Evolutionary conservation across 2,329 filamentous ascomycete species (phyloP).

Genomic region (Hirsutella rhossiliensis): DNA sequence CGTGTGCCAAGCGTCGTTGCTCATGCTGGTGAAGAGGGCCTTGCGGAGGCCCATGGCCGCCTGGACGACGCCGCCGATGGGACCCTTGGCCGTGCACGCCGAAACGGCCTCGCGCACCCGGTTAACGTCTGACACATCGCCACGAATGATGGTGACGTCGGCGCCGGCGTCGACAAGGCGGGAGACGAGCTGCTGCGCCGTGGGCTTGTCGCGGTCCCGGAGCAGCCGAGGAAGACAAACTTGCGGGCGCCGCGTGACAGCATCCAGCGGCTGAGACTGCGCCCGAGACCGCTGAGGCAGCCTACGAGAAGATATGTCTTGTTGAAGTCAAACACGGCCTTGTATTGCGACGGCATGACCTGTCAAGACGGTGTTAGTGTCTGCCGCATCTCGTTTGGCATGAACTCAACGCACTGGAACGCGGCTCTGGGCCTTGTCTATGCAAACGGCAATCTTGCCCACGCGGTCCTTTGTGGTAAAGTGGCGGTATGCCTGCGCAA

Average conservation of each 20-base stretch:
- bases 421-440: constrained; percentile 4
- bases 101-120: constrained; percentile 6
- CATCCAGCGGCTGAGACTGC: constrained; percentile 20
- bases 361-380: neutral
- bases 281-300: constrained; percentile 18
- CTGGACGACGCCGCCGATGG: constrained; percentile 19
- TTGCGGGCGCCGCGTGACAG: constrained; percentile 10
- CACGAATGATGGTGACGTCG: constrained; percentile 10
- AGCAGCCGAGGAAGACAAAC: constrained; percentile 17
- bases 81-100: neutral
- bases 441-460: constrained; percentile 20
- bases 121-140: constrained; percentile 10
- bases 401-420: neutral
- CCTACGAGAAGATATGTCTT: constrained; percentile 10
- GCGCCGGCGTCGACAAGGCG: constrained; percentile 10
- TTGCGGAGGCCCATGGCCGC: constrained; percentile 20
- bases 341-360: constrained; percentile 1
- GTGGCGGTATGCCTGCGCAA: constrained; percentile 19
- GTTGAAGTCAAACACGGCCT: constrained; percentile 2
- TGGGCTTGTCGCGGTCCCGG: constrained; percentile 13
- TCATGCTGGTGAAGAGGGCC: constrained; percentile 12
- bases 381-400: too few species aligned
- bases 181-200: constrained; percentile 8
- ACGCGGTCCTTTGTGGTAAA: constrained; percentile 20
- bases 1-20: constrained; percentile 10